Conservation (phyloP, 1,284 basidiomycete genomes). For the Ustilago tritici region DNA sequence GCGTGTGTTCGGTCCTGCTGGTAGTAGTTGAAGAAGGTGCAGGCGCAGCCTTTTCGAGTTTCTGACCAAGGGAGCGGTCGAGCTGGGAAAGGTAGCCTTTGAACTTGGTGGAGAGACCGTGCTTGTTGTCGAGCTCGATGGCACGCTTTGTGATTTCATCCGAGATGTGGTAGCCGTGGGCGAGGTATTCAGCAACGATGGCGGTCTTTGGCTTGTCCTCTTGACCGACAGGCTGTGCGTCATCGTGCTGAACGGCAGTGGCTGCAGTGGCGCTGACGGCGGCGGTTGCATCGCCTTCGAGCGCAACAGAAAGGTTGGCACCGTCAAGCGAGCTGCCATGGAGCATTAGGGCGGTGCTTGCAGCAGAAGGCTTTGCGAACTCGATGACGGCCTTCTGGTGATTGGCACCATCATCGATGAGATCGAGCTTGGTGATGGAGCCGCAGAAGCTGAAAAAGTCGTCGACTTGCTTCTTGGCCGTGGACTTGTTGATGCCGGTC, state of each 20-base stretch:
- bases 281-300: conserved; percentile 18
- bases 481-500: conserved; percentile 47
- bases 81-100: conserved; percentile 55
- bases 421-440: conserved; percentile 47
- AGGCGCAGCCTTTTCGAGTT: conserved; percentile 41
- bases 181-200: conserved; percentile 62
- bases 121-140: conserved; percentile 63
- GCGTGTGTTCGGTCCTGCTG: conserved; percentile 47
- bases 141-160: conserved; percentile 63
- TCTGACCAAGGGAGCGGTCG: conserved; percentile 58
- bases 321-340: conserved; percentile 61
- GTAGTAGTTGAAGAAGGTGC: conserved; percentile 32
- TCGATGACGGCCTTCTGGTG: conserved; percentile 44
- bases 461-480: conserved; percentile 55
- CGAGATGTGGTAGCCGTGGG: conserved; percentile 60
- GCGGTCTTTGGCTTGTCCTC: conserved; percentile 64
- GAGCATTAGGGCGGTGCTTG: conserved; percentile 60
- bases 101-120: conserved; percentile 58
- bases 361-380: conserved; percentile 49
- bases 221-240: conserved; percentile 47
- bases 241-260: conserved; percentile 16
- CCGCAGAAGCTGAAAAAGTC: conserved; percentile 66
- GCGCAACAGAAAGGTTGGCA: conserved; percentile 46
- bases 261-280: conserved; percentile 21
- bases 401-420: conserved; percentile 35